These are phyloP conservation scores for Smittium culicis DNA, from an alignment of 371 early-diverging fungal species.

Conservation along the genomic window DNA sequence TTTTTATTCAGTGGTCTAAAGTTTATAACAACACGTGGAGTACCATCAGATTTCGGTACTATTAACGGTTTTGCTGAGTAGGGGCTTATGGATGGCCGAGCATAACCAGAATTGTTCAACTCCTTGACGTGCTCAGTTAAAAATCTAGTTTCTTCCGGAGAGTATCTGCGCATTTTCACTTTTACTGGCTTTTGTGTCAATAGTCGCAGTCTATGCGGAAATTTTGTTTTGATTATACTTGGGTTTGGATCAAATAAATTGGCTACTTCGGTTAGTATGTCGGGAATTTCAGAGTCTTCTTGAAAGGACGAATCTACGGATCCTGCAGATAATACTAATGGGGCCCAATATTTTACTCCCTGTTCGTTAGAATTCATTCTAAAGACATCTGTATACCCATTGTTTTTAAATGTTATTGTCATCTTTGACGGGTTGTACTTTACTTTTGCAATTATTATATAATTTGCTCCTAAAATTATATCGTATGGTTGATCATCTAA, in stretches of 20 bases:
- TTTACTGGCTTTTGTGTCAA: neutral
- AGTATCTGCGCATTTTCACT: neutral
- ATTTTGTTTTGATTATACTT: neutral
- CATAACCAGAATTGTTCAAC: neutral
- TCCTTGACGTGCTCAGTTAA: neutral
- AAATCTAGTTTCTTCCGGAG: neutral
- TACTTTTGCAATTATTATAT: neutral
- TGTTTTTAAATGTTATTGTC: neutral
- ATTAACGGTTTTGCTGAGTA: neutral
- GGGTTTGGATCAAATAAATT: neutral
- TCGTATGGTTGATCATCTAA: neutral
- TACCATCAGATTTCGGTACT: neutral
- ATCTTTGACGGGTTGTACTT: neutral
- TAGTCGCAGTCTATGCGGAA: neutral
- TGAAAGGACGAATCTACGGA: neutral
- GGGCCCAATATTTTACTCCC: neutral
- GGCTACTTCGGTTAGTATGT: neutral
- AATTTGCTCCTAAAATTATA: neutral
- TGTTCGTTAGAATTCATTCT: neutral
- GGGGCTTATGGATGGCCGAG: neutral
- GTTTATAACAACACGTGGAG: neutral
- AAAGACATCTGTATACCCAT: neutral
- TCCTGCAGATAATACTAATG: neutral
- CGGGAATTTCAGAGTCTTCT: neutral
- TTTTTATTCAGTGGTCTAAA: neutral